Evolutionary conservation across 1,284 basidiomycete species (phyloP), one percentile per base, ranked within the genome.

Genomic region (Thelephora terrestris): DNA sequence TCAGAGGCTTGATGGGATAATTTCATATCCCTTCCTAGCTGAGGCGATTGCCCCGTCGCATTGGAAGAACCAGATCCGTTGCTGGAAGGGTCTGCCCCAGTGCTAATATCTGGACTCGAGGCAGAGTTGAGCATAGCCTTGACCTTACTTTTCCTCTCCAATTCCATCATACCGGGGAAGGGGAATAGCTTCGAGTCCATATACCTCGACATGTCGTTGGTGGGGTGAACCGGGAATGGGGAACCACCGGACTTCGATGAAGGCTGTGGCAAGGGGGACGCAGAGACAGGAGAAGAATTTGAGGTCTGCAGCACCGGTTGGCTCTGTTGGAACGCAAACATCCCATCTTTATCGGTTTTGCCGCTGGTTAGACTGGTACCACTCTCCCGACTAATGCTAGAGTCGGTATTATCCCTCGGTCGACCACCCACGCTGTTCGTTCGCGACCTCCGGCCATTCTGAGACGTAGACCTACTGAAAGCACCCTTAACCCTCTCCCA

Each of bases 101-200:
- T 16, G 12, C 20, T 25, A 45, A 76, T 70, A 55, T 87, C 83
- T 16, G 81, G 81, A 17, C 75, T 78, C 5, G 83, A 84, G 2
- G 76, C 71, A 0, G 81, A 81, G 59, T 61, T 65, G 45, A 62
- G 69, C 40, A 78, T 61, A 3, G 71, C 75, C 52, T 74, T 75
- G 44, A 71, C 71, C 37, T 78, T 74, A 51, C 73, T 76, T 43
- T 79, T 74, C 58, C 85, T 82, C 61, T 90, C 83, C 29, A 91
- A 71, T 54, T 76, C 76, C 54, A 78, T 74, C 58, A 92, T 83
- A 27, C 86, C 89, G 5, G 91, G 90, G 73, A 94, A 94, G 0
- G 91, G 91, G 62, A 87, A 88, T 18, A 94, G 71, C 62, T 94
- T 94, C 25, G 83, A 74, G 57, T 87, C 81, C 48, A 75, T 74